Base-by-base conservation (phyloP, 1,284 basidiomycete genomes). In the Volvariella volvacea region DNA sequence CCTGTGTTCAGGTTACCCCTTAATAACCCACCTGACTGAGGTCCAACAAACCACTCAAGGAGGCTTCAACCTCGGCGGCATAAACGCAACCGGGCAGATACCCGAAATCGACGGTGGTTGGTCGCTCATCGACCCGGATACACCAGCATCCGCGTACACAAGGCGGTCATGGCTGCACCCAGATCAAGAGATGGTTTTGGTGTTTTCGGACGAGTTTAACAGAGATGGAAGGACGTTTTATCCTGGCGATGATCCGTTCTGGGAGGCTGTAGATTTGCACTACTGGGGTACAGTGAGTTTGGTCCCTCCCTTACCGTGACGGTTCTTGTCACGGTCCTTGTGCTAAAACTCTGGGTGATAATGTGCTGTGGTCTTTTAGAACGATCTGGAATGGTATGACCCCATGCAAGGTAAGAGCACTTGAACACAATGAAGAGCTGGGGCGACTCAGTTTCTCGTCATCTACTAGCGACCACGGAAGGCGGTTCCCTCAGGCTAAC, bases 121-220 rank as follows among this genome's bases (percentile, higher is more conserved):
- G 34, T 6, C n/a, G 8, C n/a, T 36, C 7, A 36, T 36, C 8
- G 34, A 36, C 15, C 34, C 6, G 6, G 34, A n/a, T 8, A 21
- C 39, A 8, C 22, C 39, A 40, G 20, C 19, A 22, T 6, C 4
- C 20, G 39, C 34, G 19, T 40, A 14, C 7, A 40, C 14, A 20
- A 40, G 20, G 19, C 14, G 21, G 8, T 40, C 47, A 41, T 80
- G 70, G 54, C 59, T 62, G 17, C 73, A 80, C 48, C 34, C 34
- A 36, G 62, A 67, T 3, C 57, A 67, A 10, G 61, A 71, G 19
- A 69, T 78, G 67, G 34, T 36, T 36, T 20, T 44, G 15, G 39
- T 41, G 19, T 45, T 41, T 20, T 41, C 79, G 3, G 88, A 90
- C 55, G 88, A 91, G 63, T 91, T 92, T 58, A 78, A 90, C 51